Evolutionary conservation across 2,329 filamentous ascomycete species (phyloP).

Genomic region (Fusarium sp.): DNA sequence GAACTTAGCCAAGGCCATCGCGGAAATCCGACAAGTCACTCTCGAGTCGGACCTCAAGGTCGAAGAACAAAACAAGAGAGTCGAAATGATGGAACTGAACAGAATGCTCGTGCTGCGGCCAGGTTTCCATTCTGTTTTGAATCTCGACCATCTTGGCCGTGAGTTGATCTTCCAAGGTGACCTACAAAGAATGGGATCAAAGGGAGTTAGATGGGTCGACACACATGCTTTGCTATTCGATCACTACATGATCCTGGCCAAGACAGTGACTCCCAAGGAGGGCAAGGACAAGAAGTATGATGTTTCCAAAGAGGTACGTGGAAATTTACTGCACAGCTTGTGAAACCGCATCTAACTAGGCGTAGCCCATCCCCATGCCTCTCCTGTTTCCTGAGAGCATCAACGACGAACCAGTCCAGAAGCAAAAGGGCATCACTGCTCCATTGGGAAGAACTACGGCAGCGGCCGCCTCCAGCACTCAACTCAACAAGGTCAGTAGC

Average conservation of each 20-base stretch:
- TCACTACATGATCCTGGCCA: slow-evolving; percentile 93
- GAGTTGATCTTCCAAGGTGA: slow-evolving; percentile 91
- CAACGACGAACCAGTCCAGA: slow-evolving; percentile 90
- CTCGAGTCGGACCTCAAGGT: slow-evolving; percentile 92
- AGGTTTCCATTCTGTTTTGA: slow-evolving; percentile 88
- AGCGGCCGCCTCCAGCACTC: slow-evolving; percentile 67
- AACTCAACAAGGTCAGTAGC: slow-evolving; percentile 64
- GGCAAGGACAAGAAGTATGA: slow-evolving; percentile 85
- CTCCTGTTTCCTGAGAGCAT: slow-evolving; percentile 90
- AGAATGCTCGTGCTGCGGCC: slow-evolving; percentile 85
- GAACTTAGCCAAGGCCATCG: slow-evolving; percentile 83
- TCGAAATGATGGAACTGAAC: slow-evolving; percentile 85
- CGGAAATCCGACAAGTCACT: slow-evolving; percentile 90
- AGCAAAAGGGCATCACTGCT: slow-evolving; percentile 77
- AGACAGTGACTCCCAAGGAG: slow-evolving; percentile 76
- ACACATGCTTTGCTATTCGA: slow-evolving; percentile 95
- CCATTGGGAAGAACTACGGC: slow-evolving; percentile 68
- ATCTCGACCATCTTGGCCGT: slow-evolving; percentile 92
- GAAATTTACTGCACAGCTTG: background rate
- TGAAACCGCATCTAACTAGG: slow-evolving; percentile 37
- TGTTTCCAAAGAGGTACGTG: slow-evolving; percentile 83
- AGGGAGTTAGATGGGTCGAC: slow-evolving; percentile 92
- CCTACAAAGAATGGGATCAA: slow-evolving; percentile 86
- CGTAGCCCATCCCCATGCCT: slow-evolving; percentile 91
- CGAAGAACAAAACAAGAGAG: slow-evolving; percentile 90